These are phyloP conservation scores for Malassezia slooffiae DNA, from an alignment of 1,284 basidiomycete species.

Conservation along the genomic window DNA sequence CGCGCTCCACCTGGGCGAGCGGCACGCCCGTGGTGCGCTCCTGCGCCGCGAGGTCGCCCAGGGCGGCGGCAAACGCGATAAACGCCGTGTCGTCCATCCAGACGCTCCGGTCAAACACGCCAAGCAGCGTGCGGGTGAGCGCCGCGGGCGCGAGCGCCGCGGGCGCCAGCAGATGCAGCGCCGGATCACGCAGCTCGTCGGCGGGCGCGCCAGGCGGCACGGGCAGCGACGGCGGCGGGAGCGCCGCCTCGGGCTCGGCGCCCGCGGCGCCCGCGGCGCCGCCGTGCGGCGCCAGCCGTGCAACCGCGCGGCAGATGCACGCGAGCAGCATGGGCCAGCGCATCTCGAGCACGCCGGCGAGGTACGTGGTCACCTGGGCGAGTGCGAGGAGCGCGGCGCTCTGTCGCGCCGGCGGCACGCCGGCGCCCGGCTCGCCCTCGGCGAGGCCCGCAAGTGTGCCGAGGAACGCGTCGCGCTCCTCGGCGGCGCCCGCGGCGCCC, in stretches of 20 bases:
- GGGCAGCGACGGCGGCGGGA: too few relatives aligned
- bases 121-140: background rate
- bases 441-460: constrained; percentile 50
- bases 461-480: constrained; percentile 85
- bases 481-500: constrained; percentile 71
- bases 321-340: constrained; percentile 88
- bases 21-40: constrained; percentile 63
- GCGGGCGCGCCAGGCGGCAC: background rate
- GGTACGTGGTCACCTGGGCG: constrained; percentile 64
- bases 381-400: too few relatives aligned
- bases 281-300: constrained; percentile 7
- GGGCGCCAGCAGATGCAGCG: background rate
- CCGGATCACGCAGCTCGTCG: background rate
- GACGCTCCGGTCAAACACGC: constrained; percentile 3
- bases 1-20: constrained; percentile 67
- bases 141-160: background rate
- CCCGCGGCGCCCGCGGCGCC: background rate
- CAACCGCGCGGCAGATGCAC: constrained; percentile 25
- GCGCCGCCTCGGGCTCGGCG: background rate
- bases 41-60: background rate
- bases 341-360: constrained; percentile 69
- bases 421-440: constrained; percentile 8
- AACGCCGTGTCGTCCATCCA: constrained; percentile 1
- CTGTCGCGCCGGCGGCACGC: too few relatives aligned
- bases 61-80: constrained; percentile 1